Evolutionary conservation across 345 rosid genomes (phyloP).

Genomic region (Limnanthes douglasii): DNA sequence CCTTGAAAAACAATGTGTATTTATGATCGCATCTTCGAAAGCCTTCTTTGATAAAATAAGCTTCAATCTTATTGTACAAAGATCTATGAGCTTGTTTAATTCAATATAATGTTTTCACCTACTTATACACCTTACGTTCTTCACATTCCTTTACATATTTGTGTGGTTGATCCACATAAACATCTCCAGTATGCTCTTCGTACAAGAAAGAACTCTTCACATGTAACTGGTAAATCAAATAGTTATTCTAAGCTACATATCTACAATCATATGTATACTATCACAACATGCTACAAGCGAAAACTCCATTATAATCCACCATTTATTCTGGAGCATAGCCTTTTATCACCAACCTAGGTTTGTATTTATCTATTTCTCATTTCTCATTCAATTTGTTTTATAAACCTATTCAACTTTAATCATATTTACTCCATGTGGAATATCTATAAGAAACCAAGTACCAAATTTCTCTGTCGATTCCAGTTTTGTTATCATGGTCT

Average conservation of each 20-base stretch:
- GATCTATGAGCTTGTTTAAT: not conserved
- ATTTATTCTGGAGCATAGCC: not conserved
- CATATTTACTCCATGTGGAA: too few species aligned
- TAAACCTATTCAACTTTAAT: too few species aligned
- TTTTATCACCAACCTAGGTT: too few species aligned
- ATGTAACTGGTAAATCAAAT: not conserved
- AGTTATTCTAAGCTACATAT: not conserved
- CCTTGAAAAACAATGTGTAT: not conserved
- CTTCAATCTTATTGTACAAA: constrained; percentile 3
- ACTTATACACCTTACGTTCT: not conserved
- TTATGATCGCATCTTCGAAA: not conserved
- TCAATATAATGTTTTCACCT: not conserved
- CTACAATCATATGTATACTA: not conserved
- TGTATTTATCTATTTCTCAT: too few species aligned
- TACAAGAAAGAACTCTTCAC: not conserved
- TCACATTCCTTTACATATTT: too few species aligned
- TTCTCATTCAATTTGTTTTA: too few species aligned
- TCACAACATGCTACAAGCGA: not conserved
- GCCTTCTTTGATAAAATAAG: not conserved
- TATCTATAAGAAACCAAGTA: too few species aligned
- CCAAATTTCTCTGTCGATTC: too few species aligned
- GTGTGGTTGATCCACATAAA: not conserved
- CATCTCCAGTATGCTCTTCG: not conserved
- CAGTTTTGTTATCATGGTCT: too few species aligned
- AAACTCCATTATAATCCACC: not conserved